Evolutionary conservation across 1,284 basidiomycete species (phyloP).

Genomic region (Fomes fomentarius): DNA sequence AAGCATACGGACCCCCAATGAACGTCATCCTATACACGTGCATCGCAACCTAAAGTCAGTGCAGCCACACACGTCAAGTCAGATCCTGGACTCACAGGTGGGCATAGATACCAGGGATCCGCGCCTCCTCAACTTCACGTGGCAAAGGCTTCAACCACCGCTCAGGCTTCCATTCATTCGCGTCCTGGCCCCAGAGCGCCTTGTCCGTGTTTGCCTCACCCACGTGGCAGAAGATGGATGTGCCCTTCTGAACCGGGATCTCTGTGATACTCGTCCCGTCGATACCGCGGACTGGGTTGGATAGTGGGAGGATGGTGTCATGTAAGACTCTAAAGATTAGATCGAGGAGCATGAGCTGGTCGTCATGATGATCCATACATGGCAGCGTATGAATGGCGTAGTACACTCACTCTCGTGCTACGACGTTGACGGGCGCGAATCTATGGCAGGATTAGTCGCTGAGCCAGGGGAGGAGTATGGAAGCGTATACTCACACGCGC

Average conservation of each 20-base stretch:
- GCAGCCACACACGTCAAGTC: background rate
- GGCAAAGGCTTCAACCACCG: conserved; percentile 22
- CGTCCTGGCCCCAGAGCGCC: conserved; percentile 27
- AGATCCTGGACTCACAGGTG: conserved; percentile 17
- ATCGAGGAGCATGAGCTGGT: conserved; percentile 1
- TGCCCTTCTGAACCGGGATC: conserved; percentile 16
- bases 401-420: background rate
- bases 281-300: conserved; percentile 8
- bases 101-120: conserved; percentile 17
- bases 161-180: conserved; percentile 27
- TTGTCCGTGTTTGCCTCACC: conserved; percentile 16
- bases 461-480: background rate
- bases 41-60: background rate
- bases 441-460: no score
- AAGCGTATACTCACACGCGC: conserved; percentile 15
- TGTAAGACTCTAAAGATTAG: conserved; percentile 4
- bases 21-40: conserved; percentile 40
- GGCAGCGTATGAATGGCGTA: conserved; percentile 6
- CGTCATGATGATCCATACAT: no score
- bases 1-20: conserved; percentile 34
- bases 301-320: conserved; percentile 12
- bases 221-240: conserved; percentile 14
- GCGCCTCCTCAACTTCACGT: conserved; percentile 2
- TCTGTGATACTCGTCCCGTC: conserved; percentile 14
- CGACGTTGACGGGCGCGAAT: background rate